phyloP scores from a whole-genome alignment of 1,284 basidiomycete genomes.

The Athelia psychrophila region DNA sequence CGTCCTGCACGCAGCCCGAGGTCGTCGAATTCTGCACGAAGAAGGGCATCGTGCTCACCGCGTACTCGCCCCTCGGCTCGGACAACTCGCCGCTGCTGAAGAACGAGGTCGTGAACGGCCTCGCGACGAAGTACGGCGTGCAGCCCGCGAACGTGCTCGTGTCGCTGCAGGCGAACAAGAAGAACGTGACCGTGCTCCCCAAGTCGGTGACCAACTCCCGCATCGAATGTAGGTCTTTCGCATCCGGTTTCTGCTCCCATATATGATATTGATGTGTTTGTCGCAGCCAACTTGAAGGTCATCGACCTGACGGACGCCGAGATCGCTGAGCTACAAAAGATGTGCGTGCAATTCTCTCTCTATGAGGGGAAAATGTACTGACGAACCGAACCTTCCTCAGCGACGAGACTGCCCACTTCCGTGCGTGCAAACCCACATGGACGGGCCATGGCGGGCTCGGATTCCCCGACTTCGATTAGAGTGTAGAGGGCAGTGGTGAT shows the following conservation, averaged over 20 bases:
- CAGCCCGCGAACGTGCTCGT: slow-evolving; percentile 57
- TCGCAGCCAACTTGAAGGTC: slow-evolving; percentile 48
- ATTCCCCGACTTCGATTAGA: slow-evolving; percentile 51
- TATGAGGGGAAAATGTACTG: background rate
- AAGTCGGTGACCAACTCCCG: slow-evolving; percentile 64
- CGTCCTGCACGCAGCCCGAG: slow-evolving; percentile 64
- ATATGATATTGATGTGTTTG: slow-evolving; percentile 1
- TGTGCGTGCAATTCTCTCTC: slow-evolving; percentile 17
- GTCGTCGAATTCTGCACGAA: slow-evolving; percentile 57
- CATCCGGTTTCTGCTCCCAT: background rate
- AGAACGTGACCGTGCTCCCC: slow-evolving; percentile 52
- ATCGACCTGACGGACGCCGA: slow-evolving; percentile 58
- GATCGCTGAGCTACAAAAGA: slow-evolving; percentile 48
- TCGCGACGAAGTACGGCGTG: slow-evolving; percentile 54
- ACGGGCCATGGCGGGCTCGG: slow-evolving; percentile 61
- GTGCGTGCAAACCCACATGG: slow-evolving; percentile 61
- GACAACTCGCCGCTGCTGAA: slow-evolving; percentile 69
- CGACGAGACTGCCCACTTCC: slow-evolving; percentile 57
- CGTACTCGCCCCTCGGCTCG: slow-evolving; percentile 79
- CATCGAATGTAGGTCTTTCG: slow-evolving; percentile 41
- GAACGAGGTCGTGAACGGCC: slow-evolving; percentile 50
- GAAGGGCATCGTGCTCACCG: slow-evolving; percentile 67
- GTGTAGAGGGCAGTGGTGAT: no score
- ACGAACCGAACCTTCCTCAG: background rate
- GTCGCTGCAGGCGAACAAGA: slow-evolving; percentile 64